Evolutionary conservation across 1,284 basidiomycete genomes (phyloP).

Genomic region (Ceratobasidium sp.): DNA sequence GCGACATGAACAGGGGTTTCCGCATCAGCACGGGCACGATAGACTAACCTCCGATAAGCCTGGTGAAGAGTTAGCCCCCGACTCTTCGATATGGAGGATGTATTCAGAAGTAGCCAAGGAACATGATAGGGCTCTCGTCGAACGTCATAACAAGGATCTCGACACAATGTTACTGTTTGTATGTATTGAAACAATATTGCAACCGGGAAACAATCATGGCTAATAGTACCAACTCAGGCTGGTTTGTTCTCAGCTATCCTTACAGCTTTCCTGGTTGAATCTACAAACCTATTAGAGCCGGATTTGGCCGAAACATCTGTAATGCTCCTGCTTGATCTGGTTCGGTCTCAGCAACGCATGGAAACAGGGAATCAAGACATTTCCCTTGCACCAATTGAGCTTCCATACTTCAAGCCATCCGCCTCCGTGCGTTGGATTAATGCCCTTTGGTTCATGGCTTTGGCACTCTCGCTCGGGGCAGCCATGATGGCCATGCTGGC

Average conservation of each 20-base stretch:
- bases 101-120: not conserved
- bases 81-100: not conserved
- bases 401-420: not conserved
- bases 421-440: slow-evolving; percentile 5
- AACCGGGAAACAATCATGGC: not conserved
- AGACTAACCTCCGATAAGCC: not conserved
- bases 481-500: slow-evolving; percentile 16
- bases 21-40: not conserved
- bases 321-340: not conserved
- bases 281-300: not conserved
- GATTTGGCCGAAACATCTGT: slow-evolving; percentile 10
- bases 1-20: not conserved
- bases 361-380: not conserved
- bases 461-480: slow-evolving; percentile 4
- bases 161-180: slow-evolving; percentile 9
- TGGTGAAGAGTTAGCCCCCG: slow-evolving; percentile 2
- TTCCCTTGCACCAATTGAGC: not conserved
- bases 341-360: slow-evolving; percentile 5
- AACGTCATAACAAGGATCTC: not conserved
- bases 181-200: not conserved
- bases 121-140: not conserved
- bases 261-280: slow-evolving; percentile 20
- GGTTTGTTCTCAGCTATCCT: slow-evolving; percentile 10
- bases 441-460: slow-evolving; percentile 18
- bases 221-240: not conserved